phyloP scores from a whole-genome alignment of 2,329 filamentous ascomycete species.

The Basipetospora chlamydospora region DNA sequence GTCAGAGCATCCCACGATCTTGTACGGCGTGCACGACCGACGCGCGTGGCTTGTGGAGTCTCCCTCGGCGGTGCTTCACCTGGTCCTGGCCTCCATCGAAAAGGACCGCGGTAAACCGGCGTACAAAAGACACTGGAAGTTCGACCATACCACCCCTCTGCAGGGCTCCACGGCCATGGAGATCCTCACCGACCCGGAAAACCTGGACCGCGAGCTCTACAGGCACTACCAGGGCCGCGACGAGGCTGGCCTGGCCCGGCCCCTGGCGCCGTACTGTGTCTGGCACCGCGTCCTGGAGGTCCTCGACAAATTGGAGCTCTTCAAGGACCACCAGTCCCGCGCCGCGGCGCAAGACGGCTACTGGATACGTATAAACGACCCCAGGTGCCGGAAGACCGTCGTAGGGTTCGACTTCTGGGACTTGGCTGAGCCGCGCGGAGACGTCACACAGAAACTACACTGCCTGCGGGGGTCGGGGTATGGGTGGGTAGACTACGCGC shows the following conservation, averaged over 20 bases:
- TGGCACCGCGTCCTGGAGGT: neutral
- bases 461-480: neutral
- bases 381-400: neutral
- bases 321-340: neutral
- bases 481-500: neutral
- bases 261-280: no score
- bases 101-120: neutral
- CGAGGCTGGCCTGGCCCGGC: no score
- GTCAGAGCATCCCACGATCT: neutral
- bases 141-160: neutral
- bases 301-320: neutral
- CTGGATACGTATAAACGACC: neutral
- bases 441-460: neutral
- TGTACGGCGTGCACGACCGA: neutral
- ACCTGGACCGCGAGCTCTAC: neutral
- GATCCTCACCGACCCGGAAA: neutral
- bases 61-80: neutral
- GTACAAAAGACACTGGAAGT: neutral
- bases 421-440: neutral
- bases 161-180: neutral
- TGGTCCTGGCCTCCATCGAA: neutral
- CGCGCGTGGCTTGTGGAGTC: neutral
- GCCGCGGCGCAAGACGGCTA: neutral
- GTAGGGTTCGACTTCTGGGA: constrained; percentile 1
- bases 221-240: neutral